Percentiles rank a stretch among this genome's conserved stretches.
Evolutionary conservation across 108 stramenopile species (phyloP).

Genomic region (Skeletonema costatum): DNA sequence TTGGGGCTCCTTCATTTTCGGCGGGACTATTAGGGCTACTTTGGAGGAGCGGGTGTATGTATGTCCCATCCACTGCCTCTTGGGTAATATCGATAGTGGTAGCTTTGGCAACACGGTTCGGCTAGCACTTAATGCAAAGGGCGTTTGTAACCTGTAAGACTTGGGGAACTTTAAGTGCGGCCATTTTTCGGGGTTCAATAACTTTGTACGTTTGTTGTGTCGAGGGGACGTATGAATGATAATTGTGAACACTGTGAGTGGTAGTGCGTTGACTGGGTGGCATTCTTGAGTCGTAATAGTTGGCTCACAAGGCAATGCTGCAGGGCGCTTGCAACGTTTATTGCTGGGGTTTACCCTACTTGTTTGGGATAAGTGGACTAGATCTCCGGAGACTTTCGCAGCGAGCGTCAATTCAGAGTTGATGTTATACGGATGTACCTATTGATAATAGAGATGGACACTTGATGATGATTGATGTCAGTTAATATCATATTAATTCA

Average conservation of each 20-base stretch:
- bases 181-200: conserved; percentile 73
- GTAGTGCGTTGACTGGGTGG: conserved; percentile 71
- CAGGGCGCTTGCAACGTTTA: conserved; percentile 71
- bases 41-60: conserved; percentile 60
- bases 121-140: conserved; percentile 52
- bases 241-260: conserved; percentile 70
- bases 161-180: conserved; percentile 65
- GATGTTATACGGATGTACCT: conserved; percentile 38
- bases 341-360: conserved; percentile 72
- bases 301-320: conserved; percentile 77
- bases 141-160: conserved; percentile 50
- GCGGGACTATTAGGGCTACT: conserved; percentile 70
- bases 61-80: conserved; percentile 50
- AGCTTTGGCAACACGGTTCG: conserved; percentile 29
- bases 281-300: conserved; percentile 70
- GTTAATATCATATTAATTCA: background rate
- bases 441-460: conserved; percentile 37
- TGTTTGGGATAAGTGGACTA: conserved; percentile 52
- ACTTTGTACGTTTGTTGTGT: conserved; percentile 46
- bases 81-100: conserved; percentile 17
- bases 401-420: conserved; percentile 17
- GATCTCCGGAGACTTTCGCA: conserved; percentile 15
- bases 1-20: conserved; percentile 56
- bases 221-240: conserved; percentile 64
- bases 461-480: background rate